phyloP scores from a whole-genome alignment of 805 yeast genomes.

The Sugiyamaella valdiviana region DNA sequence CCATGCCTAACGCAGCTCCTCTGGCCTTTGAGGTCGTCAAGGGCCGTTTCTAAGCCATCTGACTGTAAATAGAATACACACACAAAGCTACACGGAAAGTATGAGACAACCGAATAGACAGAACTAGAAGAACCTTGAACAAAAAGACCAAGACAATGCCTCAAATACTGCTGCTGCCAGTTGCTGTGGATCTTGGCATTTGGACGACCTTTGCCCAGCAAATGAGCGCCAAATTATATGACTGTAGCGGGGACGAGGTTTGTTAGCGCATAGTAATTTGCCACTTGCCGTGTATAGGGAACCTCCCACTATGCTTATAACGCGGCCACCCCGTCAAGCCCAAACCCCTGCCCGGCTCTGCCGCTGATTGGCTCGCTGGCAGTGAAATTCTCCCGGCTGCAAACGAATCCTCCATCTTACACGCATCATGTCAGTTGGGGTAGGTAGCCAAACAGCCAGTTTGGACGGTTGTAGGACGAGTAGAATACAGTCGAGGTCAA shows the following conservation, averaged over 20 bases:
- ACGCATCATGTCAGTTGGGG: background rate
- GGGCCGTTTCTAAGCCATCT: constrained; percentile 30
- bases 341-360: background rate
- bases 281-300: too few relatives aligned
- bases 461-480: too few relatives aligned
- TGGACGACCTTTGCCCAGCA: background rate
- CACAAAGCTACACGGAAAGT: too few relatives aligned
- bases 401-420: background rate
- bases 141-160: too few relatives aligned
- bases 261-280: too few relatives aligned
- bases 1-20: constrained; percentile 27
- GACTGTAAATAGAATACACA: background rate
- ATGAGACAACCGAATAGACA: too few relatives aligned
- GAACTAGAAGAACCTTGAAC: too few relatives aligned
- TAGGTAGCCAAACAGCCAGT: background rate
- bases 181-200: too few relatives aligned
- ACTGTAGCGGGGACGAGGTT: background rate
- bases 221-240: background rate
- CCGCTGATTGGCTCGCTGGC: background rate
- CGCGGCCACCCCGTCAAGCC: too few relatives aligned
- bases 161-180: too few relatives aligned
- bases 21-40: constrained; percentile 34
- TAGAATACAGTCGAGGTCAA: too few relatives aligned
- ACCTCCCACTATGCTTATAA: too few relatives aligned
- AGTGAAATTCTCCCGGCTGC: background rate